phyloP scores from a whole-genome alignment of 2,329 filamentous ascomycete species.

The Byssoonygena ceratinophila region DNA sequence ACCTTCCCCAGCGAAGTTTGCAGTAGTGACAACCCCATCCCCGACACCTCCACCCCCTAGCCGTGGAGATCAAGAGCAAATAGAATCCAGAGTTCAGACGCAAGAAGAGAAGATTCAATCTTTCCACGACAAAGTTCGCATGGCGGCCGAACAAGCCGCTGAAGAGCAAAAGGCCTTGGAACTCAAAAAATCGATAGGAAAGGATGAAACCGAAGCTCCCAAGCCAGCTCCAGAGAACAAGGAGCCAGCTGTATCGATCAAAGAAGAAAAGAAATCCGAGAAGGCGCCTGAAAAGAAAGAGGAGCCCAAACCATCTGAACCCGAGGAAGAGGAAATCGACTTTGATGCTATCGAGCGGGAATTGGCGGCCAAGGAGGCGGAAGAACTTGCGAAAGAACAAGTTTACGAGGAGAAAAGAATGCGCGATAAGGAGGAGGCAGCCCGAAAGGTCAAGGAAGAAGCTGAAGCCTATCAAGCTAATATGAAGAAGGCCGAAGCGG shows the following conservation, averaged over 20 bases:
- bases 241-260: constrained; percentile 23
- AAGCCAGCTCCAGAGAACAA: constrained; percentile 12
- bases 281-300: constrained; percentile 22
- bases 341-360: constrained; percentile 40
- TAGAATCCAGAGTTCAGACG: constrained; percentile 65
- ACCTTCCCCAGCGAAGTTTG: constrained; percentile 44
- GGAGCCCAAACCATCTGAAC: constrained; percentile 27
- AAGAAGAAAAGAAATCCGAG: constrained; percentile 16
- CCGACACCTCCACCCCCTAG: constrained; percentile 69
- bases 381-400: constrained; percentile 37
- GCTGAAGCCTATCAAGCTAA: constrained; percentile 36
- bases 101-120: constrained; percentile 72
- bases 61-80: constrained; percentile 48
- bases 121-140: constrained; percentile 46
- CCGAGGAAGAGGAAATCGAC: constrained; percentile 33
- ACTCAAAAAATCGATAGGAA: constrained; percentile 16
- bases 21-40: constrained; percentile 47
- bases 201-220: constrained; percentile 23
- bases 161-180: constrained; percentile 16
- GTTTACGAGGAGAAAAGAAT: constrained; percentile 61
- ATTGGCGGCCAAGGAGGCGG: constrained; percentile 38
- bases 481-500: constrained; percentile 41
- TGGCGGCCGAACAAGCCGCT: constrained; percentile 24
- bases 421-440: constrained; percentile 53
- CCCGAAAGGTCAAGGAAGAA: constrained; percentile 39